Evolutionary conservation across 805 yeast genomes (phyloP), one percentile per base, ranked within the genome.

Genomic region (Sugiyamaella lignohabitans): DNA sequence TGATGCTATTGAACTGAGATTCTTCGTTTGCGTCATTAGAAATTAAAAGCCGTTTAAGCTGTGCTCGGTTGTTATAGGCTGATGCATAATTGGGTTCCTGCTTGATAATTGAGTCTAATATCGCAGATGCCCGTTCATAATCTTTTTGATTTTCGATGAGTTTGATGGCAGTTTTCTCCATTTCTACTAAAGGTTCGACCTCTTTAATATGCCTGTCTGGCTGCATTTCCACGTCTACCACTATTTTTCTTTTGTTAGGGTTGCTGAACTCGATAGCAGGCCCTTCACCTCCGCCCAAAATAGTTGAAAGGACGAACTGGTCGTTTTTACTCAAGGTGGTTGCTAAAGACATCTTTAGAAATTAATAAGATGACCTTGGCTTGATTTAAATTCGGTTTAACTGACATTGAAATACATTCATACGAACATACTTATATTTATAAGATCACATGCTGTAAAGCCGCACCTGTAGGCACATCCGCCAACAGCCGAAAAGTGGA

Each of bases 1-100:
- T 38, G 6, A 57, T 53, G 3, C 38, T 40, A 18, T 34, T 27
- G 38, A 37, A 10, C 29, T 38, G 17, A 27, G 19, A 16, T 11
- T 22, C 24, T 53, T 51, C 14, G 22, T 19, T 35, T 1, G 24
- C 27, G 5, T 18, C 14, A 1, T 34, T 42, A 3, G 35, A 21
- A 27, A 17, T 4, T 11, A 37, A 18, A 6, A 53, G n/a, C 20
- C 59, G 40, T 8, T 45, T 38, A 10, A 55, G 42, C 48, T 64
- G 68, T 1, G 67, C 67, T 2, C 64, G 55, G 47, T 64, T 64
- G 50, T 61, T 62, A 51, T 64, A 63, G 3, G 60, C 67, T 2
- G 64, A 56, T 3, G 67, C 64, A 34, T 64, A 62, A 4, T 40
- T 22, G 5, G 67, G 66, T n/a, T 55, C 48, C 30, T 35, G 34